phyloP scores from a whole-genome alignment of 345 rosid genomes.

The Brassica juncea region DNA sequence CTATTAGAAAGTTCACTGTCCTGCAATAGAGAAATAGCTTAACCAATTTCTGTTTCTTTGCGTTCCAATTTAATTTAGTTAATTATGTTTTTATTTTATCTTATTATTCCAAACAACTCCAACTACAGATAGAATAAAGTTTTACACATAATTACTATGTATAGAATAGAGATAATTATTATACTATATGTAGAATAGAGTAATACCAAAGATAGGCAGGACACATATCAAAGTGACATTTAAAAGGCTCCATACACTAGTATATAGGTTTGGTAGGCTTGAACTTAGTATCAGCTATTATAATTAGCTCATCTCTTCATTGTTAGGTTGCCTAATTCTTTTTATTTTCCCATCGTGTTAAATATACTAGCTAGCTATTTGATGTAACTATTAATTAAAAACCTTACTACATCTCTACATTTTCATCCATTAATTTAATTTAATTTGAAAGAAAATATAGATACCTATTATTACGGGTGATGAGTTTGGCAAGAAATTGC shows the following conservation, averaged over 20 bases:
- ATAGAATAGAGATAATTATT: background rate
- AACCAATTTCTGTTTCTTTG: background rate
- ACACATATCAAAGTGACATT: slow-evolving; percentile 5
- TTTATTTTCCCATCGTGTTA: background rate
- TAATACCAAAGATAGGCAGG: slow-evolving; percentile 7
- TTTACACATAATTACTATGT: background rate
- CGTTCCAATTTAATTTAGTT: background rate
- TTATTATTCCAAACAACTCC: slow-evolving; percentile 1
- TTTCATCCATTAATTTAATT: background rate
- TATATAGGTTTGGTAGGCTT: slow-evolving; percentile 29
- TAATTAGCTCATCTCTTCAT: background rate
- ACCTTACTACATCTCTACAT: background rate
- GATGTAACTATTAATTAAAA: background rate
- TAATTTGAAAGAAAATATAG: background rate
- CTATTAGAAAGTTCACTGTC: slow-evolving; percentile 68
- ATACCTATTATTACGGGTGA: slow-evolving; percentile 75
- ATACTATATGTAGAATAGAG: background rate
- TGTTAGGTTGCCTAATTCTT: slow-evolving; percentile 36
- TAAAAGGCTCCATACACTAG: background rate
- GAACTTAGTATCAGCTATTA: slow-evolving; percentile 8
- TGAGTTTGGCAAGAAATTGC: slow-evolving; percentile 77
- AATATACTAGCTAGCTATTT: background rate
- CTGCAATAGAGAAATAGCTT: slow-evolving; percentile 39
- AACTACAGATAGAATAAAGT: background rate
- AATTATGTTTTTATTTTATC: background rate